Conservation (phyloP, 2,329 filamentous ascomycete genomes). For the Cordyceps tenuipes region DNA sequence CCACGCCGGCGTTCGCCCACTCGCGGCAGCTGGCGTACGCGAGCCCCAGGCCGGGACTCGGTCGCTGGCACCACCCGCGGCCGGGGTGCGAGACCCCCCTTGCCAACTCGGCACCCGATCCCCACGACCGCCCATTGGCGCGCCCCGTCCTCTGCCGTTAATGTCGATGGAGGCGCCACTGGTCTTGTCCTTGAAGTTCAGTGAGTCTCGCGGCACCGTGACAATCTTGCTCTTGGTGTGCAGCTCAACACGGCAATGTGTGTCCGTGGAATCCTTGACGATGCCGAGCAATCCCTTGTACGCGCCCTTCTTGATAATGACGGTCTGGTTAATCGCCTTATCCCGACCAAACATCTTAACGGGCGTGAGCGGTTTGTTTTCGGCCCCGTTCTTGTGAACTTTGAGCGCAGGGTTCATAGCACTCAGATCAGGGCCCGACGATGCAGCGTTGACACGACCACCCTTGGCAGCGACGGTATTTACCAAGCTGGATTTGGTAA, state of each 20-base stretch:
- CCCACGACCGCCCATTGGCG: constrained; percentile 38
- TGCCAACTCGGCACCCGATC: constrained; percentile 49
- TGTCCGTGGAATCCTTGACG: constrained; percentile 88
- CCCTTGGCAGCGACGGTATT: constrained; percentile 91
- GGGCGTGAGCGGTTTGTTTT: constrained; percentile 47
- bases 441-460: constrained; percentile 58
- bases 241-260: constrained; percentile 78
- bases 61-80: constrained; percentile 50
- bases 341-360: constrained; percentile 75
- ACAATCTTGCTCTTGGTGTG: constrained; percentile 92
- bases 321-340: constrained; percentile 80
- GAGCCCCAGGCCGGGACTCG: constrained; percentile 71
- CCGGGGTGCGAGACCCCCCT: constrained; percentile 60
- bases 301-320: constrained; percentile 76
- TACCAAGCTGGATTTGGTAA: constrained; percentile 76
- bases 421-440: constrained; percentile 66
- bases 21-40: constrained; percentile 47
- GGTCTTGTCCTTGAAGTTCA: constrained; percentile 79
- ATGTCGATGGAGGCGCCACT: constrained; percentile 74
- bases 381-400: constrained; percentile 51
- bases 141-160: constrained; percentile 40
- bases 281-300: constrained; percentile 93
- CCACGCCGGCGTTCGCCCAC: constrained; percentile 57
- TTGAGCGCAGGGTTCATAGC: constrained; percentile 90
- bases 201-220: constrained; percentile 68